These are phyloP conservation scores for Pseudocercospora pini-densiflorae DNA, from an alignment of 2,329 filamentous ascomycete genomes.

Conservation along the genomic window DNA sequence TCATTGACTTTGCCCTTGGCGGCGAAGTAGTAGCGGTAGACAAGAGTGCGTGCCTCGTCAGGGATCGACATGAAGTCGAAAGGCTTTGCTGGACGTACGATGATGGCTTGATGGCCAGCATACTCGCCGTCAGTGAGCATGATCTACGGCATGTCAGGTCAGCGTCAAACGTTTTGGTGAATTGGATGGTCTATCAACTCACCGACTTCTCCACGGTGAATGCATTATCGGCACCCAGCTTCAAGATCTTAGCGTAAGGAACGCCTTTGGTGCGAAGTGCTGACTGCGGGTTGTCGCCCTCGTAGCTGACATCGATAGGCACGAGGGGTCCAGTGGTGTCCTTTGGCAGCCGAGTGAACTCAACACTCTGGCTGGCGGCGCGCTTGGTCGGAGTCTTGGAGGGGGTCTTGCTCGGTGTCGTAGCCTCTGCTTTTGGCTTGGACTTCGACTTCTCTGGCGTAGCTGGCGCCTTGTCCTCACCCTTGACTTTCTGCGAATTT, in stretches of 20 bases:
- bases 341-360: conserved; percentile 25
- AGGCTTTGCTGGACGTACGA: conserved; percentile 41
- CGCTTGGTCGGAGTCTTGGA: conserved; percentile 27
- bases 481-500: conserved; percentile 16
- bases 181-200: too few relatives aligned
- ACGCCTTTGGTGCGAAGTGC: conserved; percentile 27
- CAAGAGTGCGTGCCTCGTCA: conserved; percentile 33
- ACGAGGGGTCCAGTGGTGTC: conserved; percentile 22
- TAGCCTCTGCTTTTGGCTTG: conserved; percentile 16
- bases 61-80: conserved; percentile 42
- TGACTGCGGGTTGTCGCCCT: conserved; percentile 26
- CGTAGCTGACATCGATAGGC: conserved; percentile 34
- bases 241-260: conserved; percentile 36
- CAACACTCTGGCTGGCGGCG: not conserved
- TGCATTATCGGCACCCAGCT: conserved; percentile 36
- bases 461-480: conserved; percentile 9
- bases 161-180: not conserved
- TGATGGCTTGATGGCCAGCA: conserved; percentile 41
- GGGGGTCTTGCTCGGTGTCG: conserved; percentile 22
- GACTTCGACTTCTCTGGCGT: conserved; percentile 26
- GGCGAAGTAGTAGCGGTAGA: conserved; percentile 40
- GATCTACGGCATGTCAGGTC: conserved; percentile 25
- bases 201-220: conserved; percentile 42
- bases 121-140: conserved; percentile 38
- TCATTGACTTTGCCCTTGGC: conserved; percentile 32